These are phyloP conservation scores for Acer yangbiense DNA, from an alignment of 345 rosid genomes.

Conservation along the genomic window DNA sequence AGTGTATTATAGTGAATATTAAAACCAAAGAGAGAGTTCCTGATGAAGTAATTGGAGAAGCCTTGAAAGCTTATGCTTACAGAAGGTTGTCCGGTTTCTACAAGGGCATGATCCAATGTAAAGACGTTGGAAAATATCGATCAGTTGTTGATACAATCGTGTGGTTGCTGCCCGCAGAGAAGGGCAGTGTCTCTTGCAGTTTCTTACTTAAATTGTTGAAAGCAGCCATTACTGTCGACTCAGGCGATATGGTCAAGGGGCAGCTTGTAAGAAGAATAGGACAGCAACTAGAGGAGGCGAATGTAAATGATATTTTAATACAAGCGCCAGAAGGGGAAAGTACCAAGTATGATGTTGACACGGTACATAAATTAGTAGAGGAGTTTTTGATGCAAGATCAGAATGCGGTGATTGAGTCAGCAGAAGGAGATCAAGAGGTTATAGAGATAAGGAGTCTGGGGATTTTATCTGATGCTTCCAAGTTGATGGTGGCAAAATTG, in stretches of 20 bases:
- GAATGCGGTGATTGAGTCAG: conserved; percentile 45
- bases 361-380: conserved; percentile 52
- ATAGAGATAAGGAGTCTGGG: conserved; percentile 47
- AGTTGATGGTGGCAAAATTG: conserved; percentile 79
- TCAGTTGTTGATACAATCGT: conserved; percentile 58
- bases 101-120: conserved; percentile 58
- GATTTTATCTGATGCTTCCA: conserved; percentile 78
- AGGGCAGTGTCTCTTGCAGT: conserved; percentile 70
- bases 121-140: conserved; percentile 51
- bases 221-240: conserved; percentile 58
- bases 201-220: conserved; percentile 80
- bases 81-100: conserved; percentile 67
- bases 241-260: conserved; percentile 46
- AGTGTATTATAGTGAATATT: conserved; percentile 53
- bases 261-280: conserved; percentile 63
- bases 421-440: conserved; percentile 39
- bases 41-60: conserved; percentile 77
- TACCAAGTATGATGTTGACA: conserved; percentile 62
- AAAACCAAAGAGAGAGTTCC: conserved; percentile 45
- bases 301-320: conserved; percentile 63
- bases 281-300: conserved; percentile 81
- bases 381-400: conserved; percentile 64
- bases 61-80: conserved; percentile 81
- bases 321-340: conserved; percentile 50
- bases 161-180: conserved; percentile 63